Percentiles rank a stretch among this genome's conserved stretches.
Conservation (phyloP, 176 grass and related monocot genomes). For the Ampelocalamus luodianensis region DNA sequence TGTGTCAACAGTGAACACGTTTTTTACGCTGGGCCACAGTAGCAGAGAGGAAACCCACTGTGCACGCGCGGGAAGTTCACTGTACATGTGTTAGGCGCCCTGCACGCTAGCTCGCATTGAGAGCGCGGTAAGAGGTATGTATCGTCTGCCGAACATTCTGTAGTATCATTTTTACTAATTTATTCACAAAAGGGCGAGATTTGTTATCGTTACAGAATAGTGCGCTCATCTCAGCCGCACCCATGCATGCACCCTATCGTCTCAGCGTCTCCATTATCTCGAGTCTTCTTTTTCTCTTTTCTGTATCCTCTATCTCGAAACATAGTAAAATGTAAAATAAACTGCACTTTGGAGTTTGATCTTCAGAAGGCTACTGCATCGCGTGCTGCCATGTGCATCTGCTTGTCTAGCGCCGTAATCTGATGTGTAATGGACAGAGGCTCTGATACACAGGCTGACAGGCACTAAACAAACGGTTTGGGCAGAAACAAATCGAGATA, state of each 20-base stretch:
- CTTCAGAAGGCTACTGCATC: background rate
- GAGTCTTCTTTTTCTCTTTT: too few relatives aligned
- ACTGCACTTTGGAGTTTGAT: background rate
- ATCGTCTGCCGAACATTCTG: too few relatives aligned
- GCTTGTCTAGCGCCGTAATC: background rate
- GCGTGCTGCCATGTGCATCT: slow-evolving; percentile 2
- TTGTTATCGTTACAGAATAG: too few relatives aligned
- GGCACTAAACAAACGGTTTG: background rate
- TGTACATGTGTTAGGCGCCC: too few relatives aligned
- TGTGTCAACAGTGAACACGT: too few relatives aligned
- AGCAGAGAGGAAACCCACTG: too few relatives aligned
- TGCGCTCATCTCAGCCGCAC: background rate
- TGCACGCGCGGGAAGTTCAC: too few relatives aligned
- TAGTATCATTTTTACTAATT: too few relatives aligned
- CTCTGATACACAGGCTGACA: background rate
- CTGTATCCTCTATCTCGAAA: background rate
- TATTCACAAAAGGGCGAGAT: too few relatives aligned
- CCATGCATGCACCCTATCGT: background rate
- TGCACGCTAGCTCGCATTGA: too few relatives aligned
- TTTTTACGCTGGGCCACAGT: too few relatives aligned
- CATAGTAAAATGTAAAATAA: background rate
- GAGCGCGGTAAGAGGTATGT: too few relatives aligned
- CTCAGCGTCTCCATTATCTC: background rate
- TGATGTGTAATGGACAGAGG: background rate
- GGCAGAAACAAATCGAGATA: background rate